Base-by-base conservation (phyloP, 208 protist species). In the Leishmania gerbilli region DNA sequence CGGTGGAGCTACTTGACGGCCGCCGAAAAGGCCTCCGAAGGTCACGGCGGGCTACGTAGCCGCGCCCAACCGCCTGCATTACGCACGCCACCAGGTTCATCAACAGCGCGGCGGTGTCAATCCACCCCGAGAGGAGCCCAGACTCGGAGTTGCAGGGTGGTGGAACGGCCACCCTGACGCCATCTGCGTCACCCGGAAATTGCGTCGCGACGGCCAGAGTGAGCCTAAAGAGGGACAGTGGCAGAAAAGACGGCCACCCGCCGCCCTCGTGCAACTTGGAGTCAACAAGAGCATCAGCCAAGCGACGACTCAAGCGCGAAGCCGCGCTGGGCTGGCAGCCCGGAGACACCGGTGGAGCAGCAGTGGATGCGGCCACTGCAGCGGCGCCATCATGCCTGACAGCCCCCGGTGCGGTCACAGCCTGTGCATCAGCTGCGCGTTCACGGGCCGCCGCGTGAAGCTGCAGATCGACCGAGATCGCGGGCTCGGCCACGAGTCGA, bases 11-110 rank as follows among this genome's bases (percentile, higher is more conserved):
- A 71, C 65, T 71, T 42, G 65, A 15, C 17, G 15, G 34, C 13
- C 19, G 37, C 37, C 13, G 40, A 47, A n/a, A 71, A 37, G 1
- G 15, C 65, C 19, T 71, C 19, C 68, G 78, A 5, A 85, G 58
- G 31, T 37, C 17, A 40, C 81, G 84, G 1, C 84, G 79, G 17
- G 71, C 82, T 0, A 80, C 15, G 82, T 88, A 92, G 53, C 82
- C 89, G 24, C 89, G 86, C 53, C 89, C 86, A 11, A 85, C 74
- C 3, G 79, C 47, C 76, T 92, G 89, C 17, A 87, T 27, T 7
- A 84, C 81, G 13, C 51, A 64, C 24, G 79, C 80, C n/a, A 72
- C 76, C 21, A 81, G 65, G 37, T n/a, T 42, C 9, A 45, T 5
- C 27, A 87, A 53, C 83, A 74, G 82, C 2, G 72, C 74, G 19